phyloP scores from a whole-genome alignment of 129 eudicot species.

The Tagetes erecta region DNA sequence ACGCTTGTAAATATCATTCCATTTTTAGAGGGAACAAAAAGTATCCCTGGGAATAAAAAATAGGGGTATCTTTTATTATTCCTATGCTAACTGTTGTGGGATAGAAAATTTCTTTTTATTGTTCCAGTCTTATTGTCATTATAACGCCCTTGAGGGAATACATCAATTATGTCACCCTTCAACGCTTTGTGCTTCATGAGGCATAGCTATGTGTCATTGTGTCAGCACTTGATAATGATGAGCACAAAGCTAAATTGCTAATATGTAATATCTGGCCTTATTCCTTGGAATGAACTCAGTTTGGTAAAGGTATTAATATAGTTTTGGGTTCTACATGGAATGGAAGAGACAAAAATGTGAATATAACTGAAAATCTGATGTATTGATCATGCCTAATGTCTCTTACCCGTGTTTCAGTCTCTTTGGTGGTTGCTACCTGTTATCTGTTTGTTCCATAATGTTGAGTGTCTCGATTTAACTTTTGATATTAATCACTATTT shows the following conservation, averaged over 20 bases:
- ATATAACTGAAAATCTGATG: conserved; percentile 22
- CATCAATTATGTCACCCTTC: background rate
- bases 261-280: background rate
- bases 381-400: background rate
- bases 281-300: background rate
- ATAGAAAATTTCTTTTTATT: background rate
- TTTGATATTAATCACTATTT: conserved; percentile 1
- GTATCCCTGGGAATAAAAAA: background rate
- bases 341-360: conserved; percentile 9
- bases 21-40: background rate
- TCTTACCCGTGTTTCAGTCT: background rate
- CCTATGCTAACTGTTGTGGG: background rate
- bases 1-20: background rate
- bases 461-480: background rate
- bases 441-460: conserved; percentile 3
- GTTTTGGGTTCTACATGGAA: background rate
- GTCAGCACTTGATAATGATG: background rate
- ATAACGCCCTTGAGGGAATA: conserved; percentile 7
- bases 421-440: background rate
- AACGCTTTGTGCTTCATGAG: conserved; percentile 11
- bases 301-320: background rate
- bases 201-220: conserved; percentile 6
- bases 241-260: conserved; percentile 7
- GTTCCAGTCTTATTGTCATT: conserved; percentile 3
- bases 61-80: background rate